These are phyloP conservation scores for Coemansia guatemalensis DNA, from an alignment of 192 early-diverging fungal genomes.

Conservation along the genomic window DNA sequence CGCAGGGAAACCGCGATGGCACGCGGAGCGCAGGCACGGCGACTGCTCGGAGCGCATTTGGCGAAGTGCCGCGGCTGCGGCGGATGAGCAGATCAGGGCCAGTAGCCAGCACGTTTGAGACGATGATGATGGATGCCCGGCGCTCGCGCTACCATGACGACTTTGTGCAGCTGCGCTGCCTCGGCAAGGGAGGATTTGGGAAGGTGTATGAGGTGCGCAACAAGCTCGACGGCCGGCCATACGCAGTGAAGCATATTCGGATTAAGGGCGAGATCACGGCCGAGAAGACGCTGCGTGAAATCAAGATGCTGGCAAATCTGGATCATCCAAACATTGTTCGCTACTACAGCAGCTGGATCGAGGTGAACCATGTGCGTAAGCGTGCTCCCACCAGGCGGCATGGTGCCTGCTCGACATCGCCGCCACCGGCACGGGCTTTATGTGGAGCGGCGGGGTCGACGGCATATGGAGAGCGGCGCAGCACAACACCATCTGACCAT, in stretches of 20 bases:
- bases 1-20: too few species aligned
- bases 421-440: not conserved
- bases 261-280: conserved; percentile 59
- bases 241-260: conserved; percentile 88
- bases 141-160: conserved; percentile 74
- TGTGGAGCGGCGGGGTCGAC: not conserved
- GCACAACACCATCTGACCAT: too few species aligned
- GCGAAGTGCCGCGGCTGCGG: conserved; percentile 1
- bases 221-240: conserved; percentile 83
- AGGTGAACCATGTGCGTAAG: conserved; percentile 55
- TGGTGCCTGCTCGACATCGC: not conserved
- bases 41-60: not conserved
- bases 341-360: conserved; percentile 92
- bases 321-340: conserved; percentile 91
- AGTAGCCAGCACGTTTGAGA: conserved; percentile 22
- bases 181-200: conserved; percentile 95
- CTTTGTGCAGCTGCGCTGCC: conserved; percentile 72
- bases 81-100: conserved; percentile 5
- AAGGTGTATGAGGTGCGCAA: conserved; percentile 80
- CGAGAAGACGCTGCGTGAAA: conserved; percentile 84
- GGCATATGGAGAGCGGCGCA: too few species aligned
- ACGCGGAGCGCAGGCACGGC: too few species aligned
- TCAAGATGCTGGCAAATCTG: conserved; percentile 82
- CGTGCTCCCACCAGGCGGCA: not conserved
- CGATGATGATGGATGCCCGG: conserved; percentile 47